A percentile compares a stretch with the other conserved stretches of the same genome.
Conservation (phyloP, 2,329 filamentous ascomycete species). For the Alternaria arbusti region DNA sequence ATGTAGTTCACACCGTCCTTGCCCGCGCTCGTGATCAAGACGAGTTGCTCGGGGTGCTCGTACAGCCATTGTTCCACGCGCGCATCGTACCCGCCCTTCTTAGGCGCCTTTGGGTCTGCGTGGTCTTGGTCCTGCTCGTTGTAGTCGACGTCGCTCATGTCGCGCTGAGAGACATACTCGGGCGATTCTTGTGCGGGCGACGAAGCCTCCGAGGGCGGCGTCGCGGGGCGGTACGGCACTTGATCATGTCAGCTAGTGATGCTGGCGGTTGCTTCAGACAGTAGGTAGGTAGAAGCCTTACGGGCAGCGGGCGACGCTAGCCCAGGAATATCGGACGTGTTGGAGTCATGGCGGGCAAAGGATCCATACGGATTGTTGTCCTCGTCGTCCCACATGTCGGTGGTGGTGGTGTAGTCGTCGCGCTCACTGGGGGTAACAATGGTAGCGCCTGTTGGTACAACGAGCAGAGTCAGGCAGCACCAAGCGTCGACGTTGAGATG, state of each 20-base stretch:
- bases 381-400: conserved; percentile 95
- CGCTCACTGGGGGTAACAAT: not conserved
- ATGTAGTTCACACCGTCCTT: conserved; percentile 95
- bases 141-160: conserved; percentile 66
- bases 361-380: conserved; percentile 98
- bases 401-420: not conserved
- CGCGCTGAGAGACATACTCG: conserved; percentile 60
- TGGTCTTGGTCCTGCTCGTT: conserved; percentile 58
- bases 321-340: conserved; percentile 66
- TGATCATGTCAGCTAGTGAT: conserved; percentile 12
- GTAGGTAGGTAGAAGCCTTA: conserved; percentile 31
- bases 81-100: conserved; percentile 90
- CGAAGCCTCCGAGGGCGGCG: conserved; percentile 74
- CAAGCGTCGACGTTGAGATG: not conserved
- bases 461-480: not conserved
- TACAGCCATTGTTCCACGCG: conserved; percentile 97
- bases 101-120: conserved; percentile 56
- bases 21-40: conserved; percentile 91
- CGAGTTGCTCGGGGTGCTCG: conserved; percentile 87
- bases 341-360: conserved; percentile 86
- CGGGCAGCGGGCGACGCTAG: conserved; percentile 48
- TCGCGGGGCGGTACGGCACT: conserved; percentile 60
- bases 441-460: not conserved
- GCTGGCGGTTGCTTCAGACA: not conserved
- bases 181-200: conserved; percentile 72